A percentile compares a stretch with the other conserved stretches of the same genome.
These are phyloP conservation scores for Aspergillus diversus DNA, from an alignment of 495 filamentous ascomycete genomes.

Conservation along the genomic window DNA sequence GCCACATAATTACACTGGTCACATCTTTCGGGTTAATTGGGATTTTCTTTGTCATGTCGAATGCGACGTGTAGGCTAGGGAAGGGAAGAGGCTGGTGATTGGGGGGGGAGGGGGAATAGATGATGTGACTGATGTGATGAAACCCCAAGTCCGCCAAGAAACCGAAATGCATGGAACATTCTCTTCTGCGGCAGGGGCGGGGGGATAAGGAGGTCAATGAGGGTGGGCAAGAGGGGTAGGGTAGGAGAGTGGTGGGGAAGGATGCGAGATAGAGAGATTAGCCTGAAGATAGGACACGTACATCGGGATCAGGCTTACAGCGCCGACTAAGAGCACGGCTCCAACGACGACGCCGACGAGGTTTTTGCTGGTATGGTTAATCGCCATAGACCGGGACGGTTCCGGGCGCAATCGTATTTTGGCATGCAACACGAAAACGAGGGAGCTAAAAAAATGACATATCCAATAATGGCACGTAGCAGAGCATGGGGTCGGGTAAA, in stretches of 20 bases:
- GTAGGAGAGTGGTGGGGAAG: not conserved
- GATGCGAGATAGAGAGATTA: conserved; percentile 5
- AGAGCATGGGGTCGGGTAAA: conserved; percentile 21
- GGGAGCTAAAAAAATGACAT: conserved; percentile 12
- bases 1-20: conserved; percentile 33
- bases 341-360: conserved; percentile 43
- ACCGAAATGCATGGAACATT: conserved; percentile 25
- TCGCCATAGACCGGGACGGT: conserved; percentile 30
- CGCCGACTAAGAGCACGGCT: conserved; percentile 33
- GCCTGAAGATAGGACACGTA: conserved; percentile 29
- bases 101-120: not conserved
- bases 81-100: not conserved
- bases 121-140: not conserved
- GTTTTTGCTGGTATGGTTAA: conserved; percentile 29
- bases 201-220: conserved; percentile 7
- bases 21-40: conserved; percentile 8
- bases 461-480: conserved; percentile 20
- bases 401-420: not conserved
- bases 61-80: conserved; percentile 7
- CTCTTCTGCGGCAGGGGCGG: conserved; percentile 25
- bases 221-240: not conserved
- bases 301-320: conserved; percentile 41
- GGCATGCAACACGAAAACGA: conserved; percentile 18
- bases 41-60: not conserved
- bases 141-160: conserved; percentile 7